phyloP scores from a whole-genome alignment of 805 yeast genomes.

The Kazachstania viticola region DNA sequence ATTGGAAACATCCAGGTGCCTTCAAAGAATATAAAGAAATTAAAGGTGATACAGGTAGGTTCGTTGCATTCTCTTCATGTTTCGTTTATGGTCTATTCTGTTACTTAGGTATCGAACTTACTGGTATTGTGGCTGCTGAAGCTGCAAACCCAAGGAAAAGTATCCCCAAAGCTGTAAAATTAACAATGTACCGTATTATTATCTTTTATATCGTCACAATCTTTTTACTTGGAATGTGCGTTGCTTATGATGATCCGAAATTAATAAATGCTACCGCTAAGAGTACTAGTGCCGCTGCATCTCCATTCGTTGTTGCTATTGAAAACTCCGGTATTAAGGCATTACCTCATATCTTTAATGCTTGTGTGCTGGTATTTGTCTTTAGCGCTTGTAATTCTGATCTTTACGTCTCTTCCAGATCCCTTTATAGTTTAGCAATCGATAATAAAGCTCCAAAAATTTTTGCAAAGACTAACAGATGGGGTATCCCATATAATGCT shows the following conservation, averaged over 20 bases:
- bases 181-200: conserved; percentile 58
- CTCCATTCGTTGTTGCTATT: conserved; percentile 80
- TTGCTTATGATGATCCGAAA: conserved; percentile 43
- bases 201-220: conserved; percentile 53
- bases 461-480: conserved; percentile 50
- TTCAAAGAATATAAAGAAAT: conserved; percentile 37
- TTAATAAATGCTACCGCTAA: conserved; percentile 40
- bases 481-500: conserved; percentile 61
- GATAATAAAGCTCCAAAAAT: conserved; percentile 66
- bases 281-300: conserved; percentile 53
- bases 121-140: conserved; percentile 68
- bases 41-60: conserved; percentile 39
- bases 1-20: conserved; percentile 62
- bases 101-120: conserved; percentile 56
- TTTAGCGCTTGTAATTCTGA: conserved; percentile 77
- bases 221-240: conserved; percentile 56
- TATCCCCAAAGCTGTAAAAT: conserved; percentile 60
- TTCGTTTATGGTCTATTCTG: conserved; percentile 60
- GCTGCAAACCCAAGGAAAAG: conserved; percentile 55
- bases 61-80: conserved; percentile 50
- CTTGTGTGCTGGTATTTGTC: conserved; percentile 63
- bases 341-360: conserved; percentile 67
- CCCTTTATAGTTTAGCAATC: conserved; percentile 57
- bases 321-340: conserved; percentile 48
- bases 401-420: conserved; percentile 66